phyloP scores from a whole-genome alignment of 176 grass and related monocot genomes.

The Saccharum spontaneum region DNA sequence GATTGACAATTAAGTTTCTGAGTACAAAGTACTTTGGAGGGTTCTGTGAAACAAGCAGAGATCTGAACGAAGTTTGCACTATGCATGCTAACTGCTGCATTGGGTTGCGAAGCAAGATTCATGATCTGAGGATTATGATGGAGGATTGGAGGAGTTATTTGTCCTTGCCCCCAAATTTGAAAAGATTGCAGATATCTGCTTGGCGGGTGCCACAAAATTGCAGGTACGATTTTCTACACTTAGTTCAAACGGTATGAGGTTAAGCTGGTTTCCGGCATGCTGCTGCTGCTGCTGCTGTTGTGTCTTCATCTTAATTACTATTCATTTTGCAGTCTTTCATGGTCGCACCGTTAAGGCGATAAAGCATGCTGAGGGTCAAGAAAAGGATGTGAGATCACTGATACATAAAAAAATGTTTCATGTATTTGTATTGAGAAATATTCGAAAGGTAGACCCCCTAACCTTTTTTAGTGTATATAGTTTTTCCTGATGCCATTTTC shows the following conservation, averaged over 20 bases:
- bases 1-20: constrained; percentile 62
- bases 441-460: neutral
- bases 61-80: constrained; percentile 75
- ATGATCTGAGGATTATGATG: constrained; percentile 74
- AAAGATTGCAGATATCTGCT: constrained; percentile 31
- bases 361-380: constrained; percentile 9
- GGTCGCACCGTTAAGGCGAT: neutral
- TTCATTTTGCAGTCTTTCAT: constrained; percentile 41
- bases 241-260: neutral
- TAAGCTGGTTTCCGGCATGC: neutral
- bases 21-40: constrained; percentile 78
- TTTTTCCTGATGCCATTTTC: neutral
- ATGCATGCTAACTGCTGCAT: constrained; percentile 88
- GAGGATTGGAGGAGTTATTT: constrained; percentile 70
- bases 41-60: constrained; percentile 72
- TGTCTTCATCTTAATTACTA: neutral
- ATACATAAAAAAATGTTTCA: neutral
- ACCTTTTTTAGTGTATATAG: constrained; percentile 12
- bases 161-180: constrained; percentile 66
- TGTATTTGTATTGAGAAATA: constrained; percentile 17
- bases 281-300: neutral
- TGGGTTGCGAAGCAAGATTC: constrained; percentile 57
- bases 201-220: constrained; percentile 81
- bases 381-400: constrained; percentile 10
- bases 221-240: constrained; percentile 43